Conservation (phyloP, 345 rosid genomes). For the Brassica cretica region DNA sequence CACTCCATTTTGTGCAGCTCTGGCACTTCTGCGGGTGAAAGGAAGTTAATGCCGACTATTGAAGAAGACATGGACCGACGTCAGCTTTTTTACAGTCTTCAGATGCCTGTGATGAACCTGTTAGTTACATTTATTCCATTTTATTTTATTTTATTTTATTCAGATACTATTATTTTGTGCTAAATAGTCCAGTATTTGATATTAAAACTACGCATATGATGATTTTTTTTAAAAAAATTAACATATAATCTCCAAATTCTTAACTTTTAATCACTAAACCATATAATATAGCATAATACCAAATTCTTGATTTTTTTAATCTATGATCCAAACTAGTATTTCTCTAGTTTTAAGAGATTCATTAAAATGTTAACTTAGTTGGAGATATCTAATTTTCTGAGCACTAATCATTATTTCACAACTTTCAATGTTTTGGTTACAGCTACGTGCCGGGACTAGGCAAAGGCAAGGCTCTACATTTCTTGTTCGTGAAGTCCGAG, state of each 20-base stretch:
- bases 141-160: neutral
- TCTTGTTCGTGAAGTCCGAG: conserved; percentile 75
- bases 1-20: conserved; percentile 48
- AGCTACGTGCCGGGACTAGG: conserved; percentile 77
- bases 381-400: neutral
- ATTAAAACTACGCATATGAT: neutral
- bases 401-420: neutral
- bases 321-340: neutral
- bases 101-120: conserved; percentile 95
- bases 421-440: neutral
- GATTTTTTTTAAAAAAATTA: neutral
- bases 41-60: conserved; percentile 89
- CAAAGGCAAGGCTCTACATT: conserved; percentile 80
- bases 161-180: neutral
- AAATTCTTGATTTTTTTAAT: neutral
- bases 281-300: neutral
- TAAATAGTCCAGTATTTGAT: neutral
- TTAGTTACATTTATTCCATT: conserved; percentile 38
- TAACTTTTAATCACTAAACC: neutral
- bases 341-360: neutral
- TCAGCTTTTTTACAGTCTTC: conserved; percentile 65
- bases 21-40: conserved; percentile 95
- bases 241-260: no score
- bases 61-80: conserved; percentile 82
- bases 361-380: neutral